Conservation (phyloP, 169 alveolate genomes). For the Plasmodium fragile region DNA sequence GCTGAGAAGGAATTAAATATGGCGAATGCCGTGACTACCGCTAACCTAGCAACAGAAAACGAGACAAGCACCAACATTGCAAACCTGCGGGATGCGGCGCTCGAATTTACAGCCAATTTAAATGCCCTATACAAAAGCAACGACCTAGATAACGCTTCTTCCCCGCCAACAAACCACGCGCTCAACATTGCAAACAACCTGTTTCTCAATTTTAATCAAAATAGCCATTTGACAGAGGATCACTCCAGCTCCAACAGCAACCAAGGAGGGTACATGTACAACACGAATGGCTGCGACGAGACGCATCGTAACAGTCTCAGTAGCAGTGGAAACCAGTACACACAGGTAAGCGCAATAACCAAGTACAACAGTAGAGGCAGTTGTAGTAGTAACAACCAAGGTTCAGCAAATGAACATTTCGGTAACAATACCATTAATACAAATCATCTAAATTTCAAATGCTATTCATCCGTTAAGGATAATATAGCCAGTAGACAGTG, state of each 20-base stretch:
- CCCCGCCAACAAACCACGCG: background rate
- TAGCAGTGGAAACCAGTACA: background rate
- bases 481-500: background rate
- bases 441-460: constrained; percentile 1
- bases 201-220: constrained; percentile 9
- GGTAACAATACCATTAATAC: background rate
- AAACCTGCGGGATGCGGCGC: background rate
- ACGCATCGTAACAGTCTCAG: background rate
- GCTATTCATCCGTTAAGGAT: background rate
- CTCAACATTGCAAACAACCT: constrained; percentile 6
- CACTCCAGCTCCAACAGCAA: background rate
- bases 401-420: constrained; percentile 6
- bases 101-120: background rate
- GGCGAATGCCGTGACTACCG: background rate
- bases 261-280: background rate
- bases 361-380: background rate
- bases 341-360: background rate
- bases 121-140: constrained; percentile 4
- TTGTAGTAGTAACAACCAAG: constrained; percentile 4
- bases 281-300: background rate
- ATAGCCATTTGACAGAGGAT: background rate
- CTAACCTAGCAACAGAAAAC: background rate
- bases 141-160: background rate
- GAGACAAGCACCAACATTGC: background rate
- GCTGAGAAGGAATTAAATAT: background rate